Conservation (phyloP, 305 asterid species). For the Fraxinus sp. region DNA sequence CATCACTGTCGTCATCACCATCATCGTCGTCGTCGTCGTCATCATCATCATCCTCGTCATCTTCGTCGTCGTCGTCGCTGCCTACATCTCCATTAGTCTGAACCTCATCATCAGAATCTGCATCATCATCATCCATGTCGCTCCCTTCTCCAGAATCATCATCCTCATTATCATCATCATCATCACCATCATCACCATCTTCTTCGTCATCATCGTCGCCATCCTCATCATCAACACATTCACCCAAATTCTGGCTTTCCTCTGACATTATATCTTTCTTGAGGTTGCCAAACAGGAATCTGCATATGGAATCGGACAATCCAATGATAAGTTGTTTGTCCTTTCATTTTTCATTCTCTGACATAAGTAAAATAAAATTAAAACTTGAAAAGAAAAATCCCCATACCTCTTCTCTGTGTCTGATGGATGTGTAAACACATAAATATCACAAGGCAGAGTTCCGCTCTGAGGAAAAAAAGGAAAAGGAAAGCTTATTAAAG, state of each 20-base stretch:
- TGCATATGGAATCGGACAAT: constrained; percentile 21
- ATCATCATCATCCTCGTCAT: background rate
- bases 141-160: constrained; percentile 41
- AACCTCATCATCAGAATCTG: constrained; percentile 40
- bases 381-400: background rate
- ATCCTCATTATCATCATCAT: constrained; percentile 31
- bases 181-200: background rate
- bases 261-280: constrained; percentile 22
- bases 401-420: constrained; percentile 38
- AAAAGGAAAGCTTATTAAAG: background rate
- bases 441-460: constrained; percentile 18
- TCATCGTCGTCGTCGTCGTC: background rate
- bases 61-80: constrained; percentile 28
- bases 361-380: background rate
- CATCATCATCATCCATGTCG: constrained; percentile 31
- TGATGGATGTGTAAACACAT: constrained; percentile 21
- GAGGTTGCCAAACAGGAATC: constrained; percentile 39
- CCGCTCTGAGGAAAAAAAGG: constrained; percentile 29
- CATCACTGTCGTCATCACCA: constrained; percentile 18
- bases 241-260: constrained; percentile 45
- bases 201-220: constrained; percentile 17
- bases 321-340: background rate
- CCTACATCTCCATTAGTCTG: constrained; percentile 41
- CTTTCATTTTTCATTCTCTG: background rate
- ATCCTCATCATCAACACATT: constrained; percentile 38